phyloP scores from a whole-genome alignment of 257 asterid genomes.

The Solanum tarapatanum region DNA sequence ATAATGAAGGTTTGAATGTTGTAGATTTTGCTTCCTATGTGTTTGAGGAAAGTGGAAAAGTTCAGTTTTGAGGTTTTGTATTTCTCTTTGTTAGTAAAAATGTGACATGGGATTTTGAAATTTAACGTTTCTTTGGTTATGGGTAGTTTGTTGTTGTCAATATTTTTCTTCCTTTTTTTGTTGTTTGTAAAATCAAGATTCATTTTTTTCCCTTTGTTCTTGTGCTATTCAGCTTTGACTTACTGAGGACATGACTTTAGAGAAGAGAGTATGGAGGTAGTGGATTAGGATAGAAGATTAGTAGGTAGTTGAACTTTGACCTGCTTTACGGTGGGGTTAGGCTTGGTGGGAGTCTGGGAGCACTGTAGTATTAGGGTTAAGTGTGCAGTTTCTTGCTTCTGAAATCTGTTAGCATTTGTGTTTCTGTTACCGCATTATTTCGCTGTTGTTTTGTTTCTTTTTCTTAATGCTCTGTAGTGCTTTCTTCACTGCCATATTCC shows the following conservation, averaged over 20 bases:
- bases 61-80: neutral
- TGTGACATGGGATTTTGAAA: neutral
- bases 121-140: neutral
- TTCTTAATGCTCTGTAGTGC: neutral
- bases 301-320: too few relatives aligned
- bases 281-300: too few relatives aligned
- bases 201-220: neutral
- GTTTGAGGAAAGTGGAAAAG: neutral
- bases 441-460: neutral
- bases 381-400: too few relatives aligned
- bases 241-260: too few relatives aligned
- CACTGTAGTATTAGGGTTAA: too few relatives aligned
- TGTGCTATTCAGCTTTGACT: neutral
- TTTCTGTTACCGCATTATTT: too few relatives aligned
- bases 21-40: neutral
- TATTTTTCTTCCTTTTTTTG: too few relatives aligned
- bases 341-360: too few relatives aligned
- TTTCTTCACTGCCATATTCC: neutral
- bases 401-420: too few relatives aligned
- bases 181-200: neutral
- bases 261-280: too few relatives aligned
- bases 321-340: too few relatives aligned
- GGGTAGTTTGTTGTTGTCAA: too few relatives aligned
- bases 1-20: neutral
- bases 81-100: neutral